Conservation (phyloP, 768 basidiomycete genomes). For the Tylopilus cervinicoccineus region DNA sequence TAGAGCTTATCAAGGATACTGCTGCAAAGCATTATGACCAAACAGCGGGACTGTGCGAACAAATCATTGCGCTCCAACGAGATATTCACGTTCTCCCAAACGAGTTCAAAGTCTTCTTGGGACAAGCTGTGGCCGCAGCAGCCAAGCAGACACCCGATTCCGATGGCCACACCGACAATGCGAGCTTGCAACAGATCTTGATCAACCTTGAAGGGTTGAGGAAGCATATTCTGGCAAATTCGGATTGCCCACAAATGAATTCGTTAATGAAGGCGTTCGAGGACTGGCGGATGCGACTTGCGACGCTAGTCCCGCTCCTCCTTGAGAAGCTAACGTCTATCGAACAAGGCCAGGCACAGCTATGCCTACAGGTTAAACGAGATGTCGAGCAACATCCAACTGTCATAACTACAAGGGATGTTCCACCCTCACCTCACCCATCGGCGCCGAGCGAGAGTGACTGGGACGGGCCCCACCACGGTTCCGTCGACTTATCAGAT, state of each 20-base stretch:
- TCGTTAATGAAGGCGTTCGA: slow-evolving; percentile 34
- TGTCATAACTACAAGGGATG: slow-evolving; percentile 6
- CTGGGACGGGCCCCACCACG: not conserved
- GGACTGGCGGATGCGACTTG: slow-evolving; percentile 38
- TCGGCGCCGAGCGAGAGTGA: not conserved
- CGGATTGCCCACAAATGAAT: slow-evolving; percentile 12
- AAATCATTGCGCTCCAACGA: slow-evolving; percentile 31
- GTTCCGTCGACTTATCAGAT: slow-evolving; percentile 22
- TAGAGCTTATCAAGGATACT: slow-evolving; percentile 33
- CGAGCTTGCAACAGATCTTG: slow-evolving; percentile 7
- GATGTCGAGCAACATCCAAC: not conserved
- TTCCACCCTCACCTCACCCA: slow-evolving; percentile 6
- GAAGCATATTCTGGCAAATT: slow-evolving; percentile 9
- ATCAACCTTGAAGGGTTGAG: slow-evolving; percentile 17
- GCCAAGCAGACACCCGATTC: slow-evolving; percentile 2
- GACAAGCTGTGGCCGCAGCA: slow-evolving; percentile 1
- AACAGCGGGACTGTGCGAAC: slow-evolving; percentile 30
- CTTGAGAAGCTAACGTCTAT: slow-evolving; percentile 31
- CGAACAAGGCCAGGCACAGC: slow-evolving; percentile 21
- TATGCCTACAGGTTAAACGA: slow-evolving; percentile 14
- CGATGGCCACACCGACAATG: not conserved
- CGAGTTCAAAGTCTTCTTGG: slow-evolving; percentile 21
- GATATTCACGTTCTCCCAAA: slow-evolving; percentile 28
- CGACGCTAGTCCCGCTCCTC: slow-evolving; percentile 35
- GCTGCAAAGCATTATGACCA: slow-evolving; percentile 35